Conservation (phyloP, 1,284 basidiomycete genomes). For the Ceratobasidium sp. region DNA sequence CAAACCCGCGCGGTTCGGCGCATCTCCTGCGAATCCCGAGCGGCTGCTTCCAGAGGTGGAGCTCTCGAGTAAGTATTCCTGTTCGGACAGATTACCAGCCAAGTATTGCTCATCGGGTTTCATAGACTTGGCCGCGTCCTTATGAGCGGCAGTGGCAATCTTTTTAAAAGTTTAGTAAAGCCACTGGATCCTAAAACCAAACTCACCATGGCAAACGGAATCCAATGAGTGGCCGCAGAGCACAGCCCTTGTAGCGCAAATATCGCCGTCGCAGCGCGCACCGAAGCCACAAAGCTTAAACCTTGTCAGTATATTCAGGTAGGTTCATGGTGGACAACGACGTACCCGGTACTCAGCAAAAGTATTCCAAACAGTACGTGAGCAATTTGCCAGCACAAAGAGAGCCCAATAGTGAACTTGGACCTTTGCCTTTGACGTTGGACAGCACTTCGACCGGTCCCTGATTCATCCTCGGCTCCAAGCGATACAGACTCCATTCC, state of each 20-base stretch:
- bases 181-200: not conserved
- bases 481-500: constrained; percentile 4
- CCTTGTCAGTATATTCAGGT: not conserved
- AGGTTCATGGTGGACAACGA: not conserved
- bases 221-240: constrained; percentile 56
- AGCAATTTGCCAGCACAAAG: constrained; percentile 42
- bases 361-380: constrained; percentile 50
- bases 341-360: constrained; percentile 53
- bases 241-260: constrained; percentile 56
- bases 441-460: not conserved
- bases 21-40: not conserved
- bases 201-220: constrained; percentile 53
- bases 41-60: not conserved
- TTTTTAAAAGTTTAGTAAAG: not conserved
- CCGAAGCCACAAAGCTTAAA: constrained; percentile 49
- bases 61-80: constrained; percentile 7
- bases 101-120: not conserved
- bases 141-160: constrained; percentile 30
- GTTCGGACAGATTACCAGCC: not conserved
- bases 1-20: constrained; percentile 64
- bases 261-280: constrained; percentile 53
- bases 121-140: not conserved
- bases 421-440: not conserved
- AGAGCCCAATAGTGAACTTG: constrained; percentile 19
- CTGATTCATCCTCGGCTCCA: not conserved